These are phyloP conservation scores for Debaryomyces udenii DNA, from an alignment of 1,139 yeast species.

Conservation along the genomic window DNA sequence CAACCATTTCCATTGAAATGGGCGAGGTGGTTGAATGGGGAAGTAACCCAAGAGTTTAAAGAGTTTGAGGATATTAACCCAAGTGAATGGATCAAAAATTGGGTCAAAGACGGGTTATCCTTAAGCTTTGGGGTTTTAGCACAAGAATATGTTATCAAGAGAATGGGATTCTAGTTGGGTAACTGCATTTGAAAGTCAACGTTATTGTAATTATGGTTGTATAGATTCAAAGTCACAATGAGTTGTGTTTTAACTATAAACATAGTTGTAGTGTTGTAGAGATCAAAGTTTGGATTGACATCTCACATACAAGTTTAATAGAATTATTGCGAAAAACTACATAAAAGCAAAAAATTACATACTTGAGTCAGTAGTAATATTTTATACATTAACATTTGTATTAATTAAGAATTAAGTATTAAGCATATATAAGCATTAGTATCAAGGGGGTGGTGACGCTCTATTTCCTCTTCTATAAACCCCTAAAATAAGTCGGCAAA, in stretches of 20 bases:
- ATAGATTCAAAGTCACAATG: no score
- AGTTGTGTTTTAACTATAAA: no score
- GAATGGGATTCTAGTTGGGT: slow-evolving; percentile 75
- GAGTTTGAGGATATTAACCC: slow-evolving; percentile 64
- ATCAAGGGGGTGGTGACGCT: no score
- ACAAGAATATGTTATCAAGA: slow-evolving; percentile 83
- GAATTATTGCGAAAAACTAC: no score
- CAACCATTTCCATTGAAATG: slow-evolving; percentile 90
- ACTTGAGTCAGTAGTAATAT: no score
- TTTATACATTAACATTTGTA: no score
- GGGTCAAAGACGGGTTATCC: slow-evolving; percentile 84
- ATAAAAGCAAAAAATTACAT: no score
- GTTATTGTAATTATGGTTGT: no score
- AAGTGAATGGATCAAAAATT: slow-evolving; percentile 90
- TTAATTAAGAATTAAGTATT: slow-evolving; percentile 8
- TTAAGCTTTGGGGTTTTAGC: slow-evolving; percentile 84
- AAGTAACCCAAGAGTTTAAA: slow-evolving; percentile 33
- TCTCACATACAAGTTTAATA: no score
- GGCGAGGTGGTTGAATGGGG: slow-evolving; percentile 81
- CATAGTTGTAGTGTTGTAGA: no score
- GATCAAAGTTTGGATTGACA: no score
- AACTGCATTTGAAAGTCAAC: neutral
- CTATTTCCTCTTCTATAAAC: slow-evolving; percentile 9
- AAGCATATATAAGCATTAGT: neutral
- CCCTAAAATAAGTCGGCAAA: slow-evolving; percentile 49